Conservation (phyloP, 768 basidiomycete species). For the Favolaschia claudopus region DNA sequence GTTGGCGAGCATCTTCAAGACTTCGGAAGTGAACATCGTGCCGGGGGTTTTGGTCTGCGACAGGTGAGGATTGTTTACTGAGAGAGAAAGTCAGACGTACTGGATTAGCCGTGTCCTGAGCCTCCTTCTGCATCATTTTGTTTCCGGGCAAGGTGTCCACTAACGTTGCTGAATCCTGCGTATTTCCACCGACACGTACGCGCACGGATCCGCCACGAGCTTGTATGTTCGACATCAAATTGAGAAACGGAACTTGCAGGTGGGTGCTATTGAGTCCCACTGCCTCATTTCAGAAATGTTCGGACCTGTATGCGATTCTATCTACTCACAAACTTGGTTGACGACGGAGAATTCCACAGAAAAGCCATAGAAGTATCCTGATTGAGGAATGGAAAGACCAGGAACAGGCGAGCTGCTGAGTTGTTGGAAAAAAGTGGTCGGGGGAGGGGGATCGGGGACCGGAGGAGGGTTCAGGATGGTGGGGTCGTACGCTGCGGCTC, state of each 20-base stretch:
- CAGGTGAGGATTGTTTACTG: conserved; percentile 23
- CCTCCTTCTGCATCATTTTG: conserved; percentile 58
- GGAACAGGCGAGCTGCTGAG: conserved; percentile 19
- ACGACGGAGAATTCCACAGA: conserved; percentile 56
- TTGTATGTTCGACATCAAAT: conserved; percentile 66
- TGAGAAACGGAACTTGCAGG: conserved; percentile 65
- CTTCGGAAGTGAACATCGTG: conserved; percentile 67
- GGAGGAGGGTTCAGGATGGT: conserved; percentile 39
- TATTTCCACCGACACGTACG: conserved; percentile 72
- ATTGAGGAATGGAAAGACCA: conserved; percentile 27
- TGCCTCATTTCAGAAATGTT: conserved; percentile 28
- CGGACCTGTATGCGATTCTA: not conserved
- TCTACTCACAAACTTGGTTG: conserved; percentile 44
- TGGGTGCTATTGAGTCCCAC: conserved; percentile 65
- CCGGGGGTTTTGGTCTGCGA: conserved; percentile 72
- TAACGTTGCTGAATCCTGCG: conserved; percentile 61
- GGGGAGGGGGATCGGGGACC: conserved; percentile 25
- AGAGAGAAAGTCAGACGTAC: conserved; percentile 36
- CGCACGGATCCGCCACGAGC: conserved; percentile 62
- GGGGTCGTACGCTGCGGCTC: conserved; percentile 41
- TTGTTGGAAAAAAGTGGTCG: conserved; percentile 24
- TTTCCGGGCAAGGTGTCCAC: conserved; percentile 46
- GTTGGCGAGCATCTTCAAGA: conserved; percentile 67
- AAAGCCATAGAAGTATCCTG: conserved; percentile 33
- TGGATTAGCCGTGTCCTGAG: conserved; percentile 42